Conservation (phyloP, 352 stramenopile genomes). For the Phytophthora fragariaefolia region DNA sequence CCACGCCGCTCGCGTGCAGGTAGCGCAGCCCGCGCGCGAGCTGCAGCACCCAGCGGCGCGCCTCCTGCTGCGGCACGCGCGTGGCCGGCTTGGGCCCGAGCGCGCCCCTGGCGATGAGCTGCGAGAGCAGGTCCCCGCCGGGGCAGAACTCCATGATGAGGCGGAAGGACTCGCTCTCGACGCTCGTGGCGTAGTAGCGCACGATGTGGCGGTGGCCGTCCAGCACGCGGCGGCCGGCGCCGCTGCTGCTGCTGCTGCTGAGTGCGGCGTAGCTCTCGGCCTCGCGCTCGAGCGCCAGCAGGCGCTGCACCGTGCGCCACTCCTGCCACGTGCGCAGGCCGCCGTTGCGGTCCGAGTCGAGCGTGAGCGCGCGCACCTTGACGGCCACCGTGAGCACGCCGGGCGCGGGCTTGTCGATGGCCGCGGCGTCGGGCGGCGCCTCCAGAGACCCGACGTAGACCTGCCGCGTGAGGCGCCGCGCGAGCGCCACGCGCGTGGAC, state of each 20-base stretch:
- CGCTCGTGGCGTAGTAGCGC: slow-evolving; percentile 48
- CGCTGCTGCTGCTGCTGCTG: slow-evolving; percentile 13
- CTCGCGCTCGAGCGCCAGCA: slow-evolving; percentile 37
- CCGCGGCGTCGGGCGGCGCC: slow-evolving; percentile 14
- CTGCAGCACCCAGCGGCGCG: slow-evolving; percentile 50
- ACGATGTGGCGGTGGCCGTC: slow-evolving; percentile 56
- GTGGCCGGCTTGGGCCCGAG: slow-evolving; percentile 15
- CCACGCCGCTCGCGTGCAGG: slow-evolving; percentile 51
- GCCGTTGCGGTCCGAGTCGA: slow-evolving; percentile 45
- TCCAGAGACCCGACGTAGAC: slow-evolving; percentile 43
- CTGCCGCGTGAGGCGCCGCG: slow-evolving; percentile 35
- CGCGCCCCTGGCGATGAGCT: slow-evolving; percentile 33
- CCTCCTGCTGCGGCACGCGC: slow-evolving; percentile 44
- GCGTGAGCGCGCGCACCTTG: slow-evolving; percentile 43
- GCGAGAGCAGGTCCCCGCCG: slow-evolving; percentile 53
- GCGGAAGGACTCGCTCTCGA: slow-evolving; percentile 52
- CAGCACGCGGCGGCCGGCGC: slow-evolving; percentile 6
- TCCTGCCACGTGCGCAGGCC: slow-evolving; percentile 46
- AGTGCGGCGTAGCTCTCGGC: slow-evolving; percentile 14
- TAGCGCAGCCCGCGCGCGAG: slow-evolving; percentile 50
- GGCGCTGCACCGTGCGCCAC: slow-evolving; percentile 45
- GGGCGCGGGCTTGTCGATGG: slow-evolving; percentile 17
- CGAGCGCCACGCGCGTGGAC: slow-evolving; percentile 35
- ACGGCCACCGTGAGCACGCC: slow-evolving; percentile 30
- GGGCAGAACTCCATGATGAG: slow-evolving; percentile 72